These are phyloP conservation scores for Ailanthus altissimus DNA, from an alignment of 345 rosid genomes.

Conservation along the genomic window DNA sequence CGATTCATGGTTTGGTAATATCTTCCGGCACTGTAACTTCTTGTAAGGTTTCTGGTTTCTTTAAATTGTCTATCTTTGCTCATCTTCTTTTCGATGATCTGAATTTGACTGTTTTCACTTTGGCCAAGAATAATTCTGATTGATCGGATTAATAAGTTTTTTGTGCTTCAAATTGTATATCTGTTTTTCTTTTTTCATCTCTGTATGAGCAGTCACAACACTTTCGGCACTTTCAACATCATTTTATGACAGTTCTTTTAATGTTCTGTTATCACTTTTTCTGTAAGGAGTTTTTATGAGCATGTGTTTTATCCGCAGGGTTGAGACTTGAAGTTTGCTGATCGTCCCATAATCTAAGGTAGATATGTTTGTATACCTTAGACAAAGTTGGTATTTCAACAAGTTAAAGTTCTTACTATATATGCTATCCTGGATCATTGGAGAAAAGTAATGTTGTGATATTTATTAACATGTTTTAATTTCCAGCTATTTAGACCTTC, in stretches of 20 bases:
- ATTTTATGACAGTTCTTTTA: neutral
- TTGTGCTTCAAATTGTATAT: neutral
- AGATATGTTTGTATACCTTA: constrained; percentile 16
- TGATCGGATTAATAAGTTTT: constrained; percentile 17
- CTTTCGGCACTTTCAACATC: neutral
- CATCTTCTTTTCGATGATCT: constrained; percentile 22
- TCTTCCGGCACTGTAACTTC: constrained; percentile 14
- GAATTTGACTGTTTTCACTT: constrained; percentile 17
- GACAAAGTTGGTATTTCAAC: constrained; percentile 9
- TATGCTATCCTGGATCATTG: constrained; percentile 23
- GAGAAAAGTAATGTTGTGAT: constrained; percentile 23
- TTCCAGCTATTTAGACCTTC: constrained; percentile 35
- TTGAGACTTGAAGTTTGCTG: constrained; percentile 50
- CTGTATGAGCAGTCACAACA: neutral
- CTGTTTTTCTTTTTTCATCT: neutral
- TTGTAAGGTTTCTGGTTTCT: constrained; percentile 19
- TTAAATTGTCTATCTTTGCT: constrained; percentile 8
- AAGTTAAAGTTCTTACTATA: constrained; percentile 2
- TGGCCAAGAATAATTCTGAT: constrained; percentile 9
- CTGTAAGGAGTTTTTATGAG: no score
- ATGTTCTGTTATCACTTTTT: no score
- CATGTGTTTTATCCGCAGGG: constrained; percentile 44
- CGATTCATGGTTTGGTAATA: constrained; percentile 3
- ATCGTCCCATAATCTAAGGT: constrained; percentile 35
- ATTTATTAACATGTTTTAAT: constrained; percentile 24